phyloP scores from a whole-genome alignment of 345 rosid species.

The Sonneratia alba region DNA sequence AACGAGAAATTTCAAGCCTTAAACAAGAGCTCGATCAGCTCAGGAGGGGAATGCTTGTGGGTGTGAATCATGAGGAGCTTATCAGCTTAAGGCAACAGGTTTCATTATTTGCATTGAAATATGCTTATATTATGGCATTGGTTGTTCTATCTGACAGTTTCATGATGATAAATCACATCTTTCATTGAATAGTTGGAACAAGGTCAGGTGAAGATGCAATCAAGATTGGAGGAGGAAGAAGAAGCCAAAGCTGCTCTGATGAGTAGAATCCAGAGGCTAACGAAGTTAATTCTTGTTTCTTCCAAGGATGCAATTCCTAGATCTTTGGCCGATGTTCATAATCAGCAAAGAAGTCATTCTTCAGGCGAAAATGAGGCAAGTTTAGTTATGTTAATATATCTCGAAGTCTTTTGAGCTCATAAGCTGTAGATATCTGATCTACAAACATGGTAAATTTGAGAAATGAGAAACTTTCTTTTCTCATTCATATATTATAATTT shows the following conservation, averaged over 20 bases:
- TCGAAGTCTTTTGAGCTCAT: background rate
- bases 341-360: conserved; percentile 63
- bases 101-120: conserved; percentile 4
- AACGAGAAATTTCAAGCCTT: conserved; percentile 82
- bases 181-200: conserved; percentile 64
- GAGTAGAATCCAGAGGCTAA: conserved; percentile 97
- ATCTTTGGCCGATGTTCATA: conserved; percentile 40
- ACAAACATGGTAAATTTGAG: too few relatives aligned
- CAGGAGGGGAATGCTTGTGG: conserved; percentile 74
- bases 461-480: background rate
- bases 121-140: background rate
- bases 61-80: conserved; percentile 90
- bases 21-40: conserved; percentile 88
- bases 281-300: conserved; percentile 97
- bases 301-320: conserved; percentile 80
- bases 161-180: background rate
- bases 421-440: background rate
- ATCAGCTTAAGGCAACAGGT: conserved; percentile 89
- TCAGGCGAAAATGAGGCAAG: conserved; percentile 43
- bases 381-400: conserved; percentile 3
- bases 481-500: background rate
- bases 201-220: conserved; percentile 99
- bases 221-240: conserved; percentile 99
- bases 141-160: background rate
- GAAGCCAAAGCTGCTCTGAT: conserved; percentile 99